Evolutionary conservation across 345 rosid genomes (phyloP).

Genomic region (Citrus medica): DNA sequence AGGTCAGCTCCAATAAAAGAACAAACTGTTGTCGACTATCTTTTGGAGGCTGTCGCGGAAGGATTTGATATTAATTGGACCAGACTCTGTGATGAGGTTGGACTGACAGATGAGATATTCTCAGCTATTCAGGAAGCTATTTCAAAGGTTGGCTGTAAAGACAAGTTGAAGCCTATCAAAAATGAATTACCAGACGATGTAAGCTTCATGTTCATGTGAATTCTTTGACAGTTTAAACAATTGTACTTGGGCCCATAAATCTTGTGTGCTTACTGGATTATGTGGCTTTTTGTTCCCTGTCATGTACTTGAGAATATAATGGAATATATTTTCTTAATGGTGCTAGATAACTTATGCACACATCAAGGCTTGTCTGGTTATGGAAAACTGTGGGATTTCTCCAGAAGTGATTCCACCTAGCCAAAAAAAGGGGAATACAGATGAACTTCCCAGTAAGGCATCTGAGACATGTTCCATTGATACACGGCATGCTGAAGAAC

Average conservation of each 20-base stretch:
- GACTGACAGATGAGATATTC: conserved; percentile 24
- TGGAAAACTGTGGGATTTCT: conserved; percentile 27
- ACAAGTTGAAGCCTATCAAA: conserved; percentile 45
- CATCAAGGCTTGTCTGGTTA: conserved; percentile 32
- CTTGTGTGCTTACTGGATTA: background rate
- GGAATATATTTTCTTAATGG: background rate
- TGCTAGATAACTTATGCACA: conserved; percentile 41
- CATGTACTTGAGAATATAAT: background rate
- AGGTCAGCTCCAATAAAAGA: conserved; percentile 48
- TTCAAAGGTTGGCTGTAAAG: conserved; percentile 36
- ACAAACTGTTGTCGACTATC: conserved; percentile 37
- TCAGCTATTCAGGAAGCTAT: conserved; percentile 34
- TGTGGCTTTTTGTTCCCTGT: background rate
- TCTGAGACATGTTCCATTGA: conserved; percentile 3
- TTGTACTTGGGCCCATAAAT: background rate
- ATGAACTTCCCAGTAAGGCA: conserved; percentile 2
- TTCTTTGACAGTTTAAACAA: background rate
- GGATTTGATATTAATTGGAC: conserved; percentile 34
- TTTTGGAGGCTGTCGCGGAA: conserved; percentile 39
- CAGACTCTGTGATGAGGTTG: conserved; percentile 35
- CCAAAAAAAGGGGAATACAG: background rate
- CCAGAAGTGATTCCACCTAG: conserved; percentile 15
- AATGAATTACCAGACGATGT: conserved; percentile 43
- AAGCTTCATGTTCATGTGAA: conserved; percentile 2
- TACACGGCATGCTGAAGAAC: background rate